These are phyloP conservation scores for Gastrodia elata DNA, from an alignment of 106 monocot genomes.

Conservation along the genomic window DNA sequence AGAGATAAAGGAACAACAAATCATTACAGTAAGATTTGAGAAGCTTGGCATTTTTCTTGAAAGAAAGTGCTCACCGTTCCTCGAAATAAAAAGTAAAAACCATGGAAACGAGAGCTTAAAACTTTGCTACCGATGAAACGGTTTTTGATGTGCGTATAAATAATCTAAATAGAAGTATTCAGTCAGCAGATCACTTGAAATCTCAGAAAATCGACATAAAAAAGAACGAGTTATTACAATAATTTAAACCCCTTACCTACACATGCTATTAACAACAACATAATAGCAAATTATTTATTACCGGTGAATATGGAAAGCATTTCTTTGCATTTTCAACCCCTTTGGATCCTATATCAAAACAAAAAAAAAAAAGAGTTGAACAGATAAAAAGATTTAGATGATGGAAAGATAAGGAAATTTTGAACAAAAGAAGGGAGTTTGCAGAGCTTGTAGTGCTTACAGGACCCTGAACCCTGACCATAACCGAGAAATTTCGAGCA, in stretches of 20 bases:
- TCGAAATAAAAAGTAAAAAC: too few relatives aligned
- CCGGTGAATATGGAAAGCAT: conserved; percentile 80
- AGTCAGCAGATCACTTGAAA: too few relatives aligned
- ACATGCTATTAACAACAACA: too few relatives aligned
- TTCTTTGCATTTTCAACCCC: conserved; percentile 64
- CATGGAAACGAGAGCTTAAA: neutral
- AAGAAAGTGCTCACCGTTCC: neutral
- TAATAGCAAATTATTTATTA: conserved; percentile 11
- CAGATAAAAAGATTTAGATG: neutral
- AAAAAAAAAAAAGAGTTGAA: neutral
- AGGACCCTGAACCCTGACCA: conserved; percentile 70
- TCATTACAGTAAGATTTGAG: too few relatives aligned
- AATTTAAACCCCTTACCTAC: too few relatives aligned
- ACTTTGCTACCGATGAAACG: neutral
- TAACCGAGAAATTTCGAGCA: conserved; percentile 59
- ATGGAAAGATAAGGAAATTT: neutral
- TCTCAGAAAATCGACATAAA: too few relatives aligned
- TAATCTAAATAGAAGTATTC: neutral
- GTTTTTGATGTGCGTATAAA: neutral
- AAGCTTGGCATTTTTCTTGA: too few relatives aligned
- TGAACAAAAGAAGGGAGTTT: neutral
- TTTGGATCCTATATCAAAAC: conserved; percentile 60
- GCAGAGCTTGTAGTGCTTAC: conserved; percentile 28
- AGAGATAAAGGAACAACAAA: too few relatives aligned
- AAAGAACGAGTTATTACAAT: too few relatives aligned